Evolutionary conservation across 345 rosid species (phyloP), one percentile per base, ranked within the genome.

Genomic region (Salix viminalis): DNA sequence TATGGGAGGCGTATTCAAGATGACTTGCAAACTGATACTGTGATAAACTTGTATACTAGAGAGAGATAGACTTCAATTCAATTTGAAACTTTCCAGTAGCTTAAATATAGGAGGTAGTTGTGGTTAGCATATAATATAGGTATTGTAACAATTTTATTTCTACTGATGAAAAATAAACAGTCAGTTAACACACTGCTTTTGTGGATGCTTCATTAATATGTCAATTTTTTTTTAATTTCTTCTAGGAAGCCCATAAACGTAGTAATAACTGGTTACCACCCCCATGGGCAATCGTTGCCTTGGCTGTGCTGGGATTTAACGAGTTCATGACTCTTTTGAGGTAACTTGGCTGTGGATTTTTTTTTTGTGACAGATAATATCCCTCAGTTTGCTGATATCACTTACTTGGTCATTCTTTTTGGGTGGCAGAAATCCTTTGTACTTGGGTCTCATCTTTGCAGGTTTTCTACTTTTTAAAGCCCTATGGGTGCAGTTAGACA

Each of bases 251-350:
- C 44, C 90, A 89, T 84, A 88, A 84, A 79, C 96, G 97, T 73
- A 91, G 81, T 77, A 94, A 92, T 94, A 96, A 92, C 90, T 96
- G 97, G 97, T 72, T 96, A 68, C 99, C 99, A 72, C 99, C 99
- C 80, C 98, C 99, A 84, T 94, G 99, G 99, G 99, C 99, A 66
- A 94, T 96, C 79, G 86, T 79, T 72, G 97, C 98, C 10, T 54
- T 96, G 84, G 58, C 89, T 37, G 83, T 94, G 79, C 90, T 96
- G 71, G 99, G 99, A 76, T 96, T 96, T 79, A 94, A 96, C 75
- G 99, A 96, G 86, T 96, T 96, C 75, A 96, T 96, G 98, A 94
- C 97, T 70, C 92, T 96, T 74, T 83, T 96, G 80, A 96, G 99
- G 99, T 94, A 78, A 65, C 28, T 48, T 72, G 66, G 11, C 58